A percentile compares a stretch with the other conserved stretches of the same genome.
Conservation (phyloP, 176 grass and related monocot genomes). For the Musa troglodytarum region DNA sequence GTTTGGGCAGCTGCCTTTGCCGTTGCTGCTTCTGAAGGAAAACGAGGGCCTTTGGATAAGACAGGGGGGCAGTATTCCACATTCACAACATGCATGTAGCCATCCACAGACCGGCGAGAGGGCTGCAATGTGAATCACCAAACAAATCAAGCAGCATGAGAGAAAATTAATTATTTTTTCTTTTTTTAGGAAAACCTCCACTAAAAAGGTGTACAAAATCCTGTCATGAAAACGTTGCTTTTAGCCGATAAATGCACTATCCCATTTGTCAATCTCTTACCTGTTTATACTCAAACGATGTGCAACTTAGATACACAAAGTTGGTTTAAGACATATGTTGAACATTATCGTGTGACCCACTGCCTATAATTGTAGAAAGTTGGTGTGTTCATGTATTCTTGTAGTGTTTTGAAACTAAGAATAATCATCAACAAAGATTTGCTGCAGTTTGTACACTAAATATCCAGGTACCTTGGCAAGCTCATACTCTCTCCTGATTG, state of each 20-base stretch:
- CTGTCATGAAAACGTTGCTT: no score
- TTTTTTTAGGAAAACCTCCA: no score
- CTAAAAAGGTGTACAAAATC: neutral
- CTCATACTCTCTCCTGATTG: constrained; percentile 66
- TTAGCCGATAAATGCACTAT: no score
- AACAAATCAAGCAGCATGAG: neutral
- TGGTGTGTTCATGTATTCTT: no score
- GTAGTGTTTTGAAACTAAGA: no score
- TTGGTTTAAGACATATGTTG: no score
- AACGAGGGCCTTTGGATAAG: constrained; percentile 44
- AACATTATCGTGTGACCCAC: no score
- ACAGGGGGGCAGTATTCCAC: constrained; percentile 53
- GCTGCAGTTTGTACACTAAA: neutral
- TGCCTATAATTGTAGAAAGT: no score
- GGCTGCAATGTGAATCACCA: constrained; percentile 35
- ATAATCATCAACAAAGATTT: neutral
- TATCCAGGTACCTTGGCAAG: constrained; percentile 42
- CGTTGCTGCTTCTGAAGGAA: constrained; percentile 50
- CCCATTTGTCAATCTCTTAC: neutral
- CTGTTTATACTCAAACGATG: no score
- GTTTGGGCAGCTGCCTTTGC: constrained; percentile 59
- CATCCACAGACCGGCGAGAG: constrained; percentile 35
- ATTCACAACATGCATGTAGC: constrained; percentile 72
- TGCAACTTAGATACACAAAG: no score
- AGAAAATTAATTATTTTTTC: no score